phyloP scores from a whole-genome alignment of 257 asterid species.

The Agastache rugosa region DNA sequence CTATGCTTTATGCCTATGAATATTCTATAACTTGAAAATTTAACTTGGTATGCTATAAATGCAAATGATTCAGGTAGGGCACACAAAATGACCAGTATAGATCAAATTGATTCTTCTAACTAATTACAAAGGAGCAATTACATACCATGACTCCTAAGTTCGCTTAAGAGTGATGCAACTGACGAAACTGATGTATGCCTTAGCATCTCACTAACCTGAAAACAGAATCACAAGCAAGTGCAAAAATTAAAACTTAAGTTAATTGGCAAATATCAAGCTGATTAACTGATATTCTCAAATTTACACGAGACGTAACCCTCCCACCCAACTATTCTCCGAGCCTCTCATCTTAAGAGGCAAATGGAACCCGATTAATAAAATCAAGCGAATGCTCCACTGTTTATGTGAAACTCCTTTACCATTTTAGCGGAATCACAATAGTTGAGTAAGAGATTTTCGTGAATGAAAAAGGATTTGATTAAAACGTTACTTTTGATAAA shows the following conservation, averaged over 20 bases:
- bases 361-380: neutral
- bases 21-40: conserved; percentile 26
- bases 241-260: conserved; percentile 11
- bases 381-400: conserved; percentile 12
- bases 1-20: conserved; percentile 2
- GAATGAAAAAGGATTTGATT: neutral
- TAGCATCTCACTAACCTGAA: conserved; percentile 88
- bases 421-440: neutral
- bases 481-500: neutral
- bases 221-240: conserved; percentile 28
- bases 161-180: conserved; percentile 64
- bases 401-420: neutral
- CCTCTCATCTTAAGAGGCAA: conserved; percentile 18
- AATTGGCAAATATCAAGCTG: neutral
- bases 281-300: conserved; percentile 7
- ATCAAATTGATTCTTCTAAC: neutral
- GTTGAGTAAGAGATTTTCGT: neutral
- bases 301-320: neutral
- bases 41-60: conserved; percentile 18
- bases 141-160: conserved; percentile 89
- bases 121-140: conserved; percentile 14
- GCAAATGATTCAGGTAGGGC: neutral
- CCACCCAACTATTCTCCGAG: neutral
- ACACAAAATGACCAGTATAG: too few relatives aligned
- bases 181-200: conserved; percentile 68